Evolutionary conservation across 1,284 basidiomycete species (phyloP).

Genomic region (Rhizopogon hawkerae): DNA sequence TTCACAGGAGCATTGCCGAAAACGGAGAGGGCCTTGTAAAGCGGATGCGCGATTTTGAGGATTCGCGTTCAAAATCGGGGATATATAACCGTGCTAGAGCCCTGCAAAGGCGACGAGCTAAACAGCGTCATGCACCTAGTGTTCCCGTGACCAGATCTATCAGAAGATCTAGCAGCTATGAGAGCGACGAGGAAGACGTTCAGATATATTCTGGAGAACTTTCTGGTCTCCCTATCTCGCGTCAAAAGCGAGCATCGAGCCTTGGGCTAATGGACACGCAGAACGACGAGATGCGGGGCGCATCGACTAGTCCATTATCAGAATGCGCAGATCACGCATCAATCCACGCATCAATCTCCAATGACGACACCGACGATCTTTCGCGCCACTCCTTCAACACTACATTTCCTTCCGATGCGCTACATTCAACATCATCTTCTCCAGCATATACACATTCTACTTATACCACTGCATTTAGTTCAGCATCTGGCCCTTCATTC

Average conservation of each 20-base stretch:
- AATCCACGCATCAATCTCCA: conserved; percentile 9
- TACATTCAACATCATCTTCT: conserved; percentile 23
- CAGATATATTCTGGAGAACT: conserved; percentile 41
- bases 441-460: conserved; percentile 16
- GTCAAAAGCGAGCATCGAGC: conserved; percentile 36
- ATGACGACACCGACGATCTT: conserved; percentile 7
- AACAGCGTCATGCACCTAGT: conserved; percentile 29
- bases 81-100: conserved; percentile 31
- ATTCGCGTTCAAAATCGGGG: conserved; percentile 34
- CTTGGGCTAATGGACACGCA: conserved; percentile 34
- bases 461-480: conserved; percentile 21
- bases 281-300: conserved; percentile 13
- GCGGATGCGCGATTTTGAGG: conserved; percentile 65
- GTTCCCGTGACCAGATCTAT: conserved; percentile 13
- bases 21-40: conserved; percentile 59
- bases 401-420: conserved; percentile 1
- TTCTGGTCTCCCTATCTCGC: conserved; percentile 17
- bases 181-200: conserved; percentile 47
- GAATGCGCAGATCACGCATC: conserved; percentile 17
- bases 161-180: conserved; percentile 21
- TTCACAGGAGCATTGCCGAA: conserved; percentile 51
- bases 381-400: conserved; percentile 1
- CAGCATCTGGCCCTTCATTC: conserved; percentile 20
- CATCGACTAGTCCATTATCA: conserved; percentile 2
- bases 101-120: conserved; percentile 28